Base-by-base conservation (phyloP, 1,139 yeast genomes). In the Hanseniaspora uvarum region DNA sequence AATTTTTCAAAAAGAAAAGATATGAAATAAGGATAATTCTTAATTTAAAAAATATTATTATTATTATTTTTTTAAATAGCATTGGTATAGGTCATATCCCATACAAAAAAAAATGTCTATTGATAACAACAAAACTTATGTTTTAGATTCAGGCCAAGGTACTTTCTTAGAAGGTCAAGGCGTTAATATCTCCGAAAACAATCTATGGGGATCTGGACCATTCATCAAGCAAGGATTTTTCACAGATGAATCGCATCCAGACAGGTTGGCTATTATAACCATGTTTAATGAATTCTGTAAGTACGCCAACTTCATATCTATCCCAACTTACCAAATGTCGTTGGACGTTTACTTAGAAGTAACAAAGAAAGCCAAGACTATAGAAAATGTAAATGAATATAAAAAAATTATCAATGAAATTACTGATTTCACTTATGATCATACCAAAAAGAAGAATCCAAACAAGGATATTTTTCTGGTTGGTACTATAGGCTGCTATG, bases 401-500 rank as follows among this genome's bases (percentile, higher is more conserved):
- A 54, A 55, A 56, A 67, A 56, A 14, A 57, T 65, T 26, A 56
- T 58, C 47, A 53, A 59, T 33, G 60, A 59, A 48, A 61, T 65
- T 26, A 59, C 58, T n/a, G 28, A 52, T 1, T 58, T 60, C 38
- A 65, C 60, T 59, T 65, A 65, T 55, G 56, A 62, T 5, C 23
- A 55, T 14, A 52, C 55, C 40, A 40, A 47, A 18, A 21, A 50
- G 8, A 16, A 30, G 23, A 34, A 39, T 4, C 43, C 44, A 14
- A 21, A 14, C 5, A 48, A 48, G 11, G 59, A 54, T 6, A 62
- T 61, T 30, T 62, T 58, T 47, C 70, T 81, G 18, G 76, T 77
- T 18, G 89, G 83, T 0, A 75, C 84, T 11, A 65, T 82, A 12
- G 92, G 92, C 0, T 86, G 92, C 0, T 83, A 78, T 65, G 89